Base-by-base conservation (phyloP, 768 basidiomycete species). In the Suillus hirtellus region DNA sequence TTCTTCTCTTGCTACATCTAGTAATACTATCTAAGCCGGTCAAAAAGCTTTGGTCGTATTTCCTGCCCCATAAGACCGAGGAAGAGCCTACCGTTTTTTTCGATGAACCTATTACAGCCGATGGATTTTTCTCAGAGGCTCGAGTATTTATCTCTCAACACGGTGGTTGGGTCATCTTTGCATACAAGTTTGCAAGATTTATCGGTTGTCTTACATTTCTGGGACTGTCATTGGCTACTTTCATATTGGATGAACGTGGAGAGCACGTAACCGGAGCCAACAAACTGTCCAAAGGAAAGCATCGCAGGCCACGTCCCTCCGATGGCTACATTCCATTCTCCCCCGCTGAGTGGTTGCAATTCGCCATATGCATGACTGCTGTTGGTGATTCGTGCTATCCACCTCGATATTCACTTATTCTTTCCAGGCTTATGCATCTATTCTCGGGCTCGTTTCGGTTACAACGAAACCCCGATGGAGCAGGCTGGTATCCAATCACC, bases 401-500 rank as follows among this genome's bases (percentile, higher is more conserved):
- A 12, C 27, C 38, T 31, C 27, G 10, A 9, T 35, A 24, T 46
- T 47, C 27, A 44, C 42, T 44, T 8, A 64, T 31, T 63, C 42
- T 40, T 15, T 50, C 52, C 64, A 84, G 82, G 62, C 68, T 27
- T 85, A 84, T 65, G 71, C 76, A 19, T 74, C 79, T 7, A 46
- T 84, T 24, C 69, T 83, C 21, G 77, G 78, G 1, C 65, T 81
- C 44, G 59, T 80, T 10, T 70, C 81, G 4, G 64, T 82, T 17
- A 65, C 75, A 0, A 68, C 76, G 2, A 71, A 72, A 27, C 72
- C 74, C 7, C 69, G 68, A 8, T 70, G 76, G 59, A 76, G 76
- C 38, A 62, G 68, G 10, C 68, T 73, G 19, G 69, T 72, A 27
- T 61, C 60, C 27, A 61, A 42, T 12, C 88, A 89, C 68, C 72